phyloP scores from a whole-genome alignment of 495 filamentous ascomycete genomes.

The Trichoderma asperelloides region DNA sequence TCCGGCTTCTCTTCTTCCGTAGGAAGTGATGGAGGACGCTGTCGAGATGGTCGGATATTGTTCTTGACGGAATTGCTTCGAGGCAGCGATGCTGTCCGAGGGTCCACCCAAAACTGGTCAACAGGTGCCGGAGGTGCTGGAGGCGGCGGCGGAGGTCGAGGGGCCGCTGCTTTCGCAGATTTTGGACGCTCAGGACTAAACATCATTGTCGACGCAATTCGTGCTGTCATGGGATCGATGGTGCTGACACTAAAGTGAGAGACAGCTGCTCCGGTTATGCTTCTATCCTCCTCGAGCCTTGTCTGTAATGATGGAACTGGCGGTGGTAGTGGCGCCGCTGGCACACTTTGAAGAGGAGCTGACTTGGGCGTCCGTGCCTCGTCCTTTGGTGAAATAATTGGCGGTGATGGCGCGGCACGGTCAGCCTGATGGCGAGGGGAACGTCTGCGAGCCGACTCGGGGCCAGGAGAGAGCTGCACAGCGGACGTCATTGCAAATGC shows the following conservation, averaged over 20 bases:
- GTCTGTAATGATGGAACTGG: background rate
- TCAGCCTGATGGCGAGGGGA: conserved; percentile 22
- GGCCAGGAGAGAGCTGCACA: conserved; percentile 36
- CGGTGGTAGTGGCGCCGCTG: background rate
- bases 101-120: background rate
- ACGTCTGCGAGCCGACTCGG: conserved; percentile 31
- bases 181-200: background rate
- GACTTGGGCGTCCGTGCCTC: background rate
- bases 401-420: background rate
- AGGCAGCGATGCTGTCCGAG: background rate
- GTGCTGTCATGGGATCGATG: background rate
- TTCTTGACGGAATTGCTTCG: conserved; percentile 7
- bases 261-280: conserved; percentile 8
- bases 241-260: conserved; percentile 1
- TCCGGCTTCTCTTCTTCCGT: conserved; percentile 27
- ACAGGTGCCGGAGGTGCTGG: background rate
- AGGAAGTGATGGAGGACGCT: conserved; percentile 21
- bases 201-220: background rate
- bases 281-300: background rate
- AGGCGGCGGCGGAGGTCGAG: background rate
- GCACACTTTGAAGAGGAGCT: background rate
- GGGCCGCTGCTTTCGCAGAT: background rate
- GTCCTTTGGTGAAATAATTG: background rate
- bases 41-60: conserved; percentile 26
- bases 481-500: conserved; percentile 21